Base-by-base conservation (phyloP, 1,284 basidiomycete species). In the Leccinum fuscescens region DNA sequence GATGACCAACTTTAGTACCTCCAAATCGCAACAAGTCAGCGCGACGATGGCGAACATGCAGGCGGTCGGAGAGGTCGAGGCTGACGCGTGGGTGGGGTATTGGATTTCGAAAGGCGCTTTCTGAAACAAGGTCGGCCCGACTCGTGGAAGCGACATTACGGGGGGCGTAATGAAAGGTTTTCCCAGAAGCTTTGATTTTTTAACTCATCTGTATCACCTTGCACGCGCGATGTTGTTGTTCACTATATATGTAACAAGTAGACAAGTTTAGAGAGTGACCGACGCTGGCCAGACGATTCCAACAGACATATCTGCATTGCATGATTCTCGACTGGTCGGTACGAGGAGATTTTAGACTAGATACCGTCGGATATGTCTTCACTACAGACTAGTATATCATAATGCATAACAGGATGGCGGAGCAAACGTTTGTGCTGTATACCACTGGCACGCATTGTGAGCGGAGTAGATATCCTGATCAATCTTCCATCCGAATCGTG, bases 31-130 rank as follows among this genome's bases (percentile, higher is more conserved):
- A 15, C 42, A n/a, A 6, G 48, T 65, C 6, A 69, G 67, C 17
- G 12, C 35, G 8, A 59, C 65, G 15, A 49, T 69, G 61, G 59
- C 31, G 8, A 48, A 50, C 6, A 66, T 69, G 50, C 50, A 31
- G n/a, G 50, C 50, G 9, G 27, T 51, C 6, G 27, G 50, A 31
- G 50, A 31, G n/a, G 50, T 27, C 7, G 27, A 29, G 27, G 66
- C 58, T 1, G 51, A 55, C 5, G 58, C 61, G 1, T 69, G 67
- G 67, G 67, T 69, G 14, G 24, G 11, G 1, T 67, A 69, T 22
- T 67, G 65, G 65, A 57, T 58, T 4, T 58, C 42, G 15, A 69
- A 61, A 48, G 63, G 63, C 9, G 49, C 49, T 50, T 29, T 50
- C 22, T 49, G 44, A 48, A 46, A 20, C 20, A 46, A 46, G 44